phyloP scores from a whole-genome alignment of 2,329 filamentous ascomycete species.

The Epichloe coenophiala region DNA sequence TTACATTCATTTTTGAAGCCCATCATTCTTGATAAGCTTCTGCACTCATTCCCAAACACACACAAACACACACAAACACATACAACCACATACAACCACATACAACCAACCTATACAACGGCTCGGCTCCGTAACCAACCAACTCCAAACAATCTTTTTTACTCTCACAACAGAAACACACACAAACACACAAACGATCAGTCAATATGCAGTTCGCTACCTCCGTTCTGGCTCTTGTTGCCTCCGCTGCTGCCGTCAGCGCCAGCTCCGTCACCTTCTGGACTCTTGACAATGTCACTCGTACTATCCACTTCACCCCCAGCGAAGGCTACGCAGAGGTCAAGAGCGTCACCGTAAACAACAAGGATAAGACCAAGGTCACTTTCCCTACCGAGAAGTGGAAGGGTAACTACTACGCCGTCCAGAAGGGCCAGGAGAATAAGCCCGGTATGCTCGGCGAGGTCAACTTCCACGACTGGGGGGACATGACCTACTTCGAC shows the following conservation, averaged over 20 bases:
- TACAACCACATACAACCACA: neutral
- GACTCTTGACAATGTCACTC: constrained; percentile 38
- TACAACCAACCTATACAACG: neutral
- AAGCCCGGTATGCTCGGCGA: constrained; percentile 39
- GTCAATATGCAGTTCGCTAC: constrained; percentile 42
- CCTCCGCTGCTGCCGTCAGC: constrained; percentile 27
- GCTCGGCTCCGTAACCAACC: constrained; percentile 4
- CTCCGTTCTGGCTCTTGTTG: constrained; percentile 29
- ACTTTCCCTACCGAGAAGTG: constrained; percentile 26
- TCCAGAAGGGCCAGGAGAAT: constrained; percentile 29
- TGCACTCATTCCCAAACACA: constrained; percentile 2
- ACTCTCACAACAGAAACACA: constrained; percentile 3
- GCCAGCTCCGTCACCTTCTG: constrained; percentile 43
- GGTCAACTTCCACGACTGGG: constrained; percentile 34
- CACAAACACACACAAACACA: neutral
- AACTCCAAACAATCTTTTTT: constrained; percentile 6
- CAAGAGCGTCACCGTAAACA: constrained; percentile 26
- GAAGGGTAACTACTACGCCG: constrained; percentile 38
- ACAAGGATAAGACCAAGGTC: constrained; percentile 25
- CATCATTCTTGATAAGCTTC: constrained; percentile 3
- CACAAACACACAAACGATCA: constrained; percentile 4
- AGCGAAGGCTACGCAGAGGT: constrained; percentile 24
- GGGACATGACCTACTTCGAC: constrained; percentile 39
- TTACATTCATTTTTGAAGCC: constrained; percentile 17
- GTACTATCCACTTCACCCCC: constrained; percentile 38